Conservation (phyloP, 176 grass and related monocot species). For the Pharus latifolius region DNA sequence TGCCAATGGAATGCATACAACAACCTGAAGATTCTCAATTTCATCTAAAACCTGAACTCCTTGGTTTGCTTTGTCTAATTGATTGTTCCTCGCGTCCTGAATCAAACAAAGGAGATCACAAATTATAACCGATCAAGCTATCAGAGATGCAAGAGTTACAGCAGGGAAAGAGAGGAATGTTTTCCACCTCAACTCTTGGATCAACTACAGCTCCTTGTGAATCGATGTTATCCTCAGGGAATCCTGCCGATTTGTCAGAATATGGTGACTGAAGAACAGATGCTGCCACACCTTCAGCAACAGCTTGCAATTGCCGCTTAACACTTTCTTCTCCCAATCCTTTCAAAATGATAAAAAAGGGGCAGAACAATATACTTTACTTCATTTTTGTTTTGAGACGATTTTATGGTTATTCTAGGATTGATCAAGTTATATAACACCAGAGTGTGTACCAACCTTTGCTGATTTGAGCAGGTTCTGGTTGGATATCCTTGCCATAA, state of each 20-base stretch:
- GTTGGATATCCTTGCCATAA: slow-evolving; percentile 38
- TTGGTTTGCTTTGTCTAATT: slow-evolving; percentile 51
- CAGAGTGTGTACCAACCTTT: slow-evolving; percentile 50
- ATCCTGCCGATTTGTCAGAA: slow-evolving; percentile 29
- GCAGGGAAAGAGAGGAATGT: not conserved
- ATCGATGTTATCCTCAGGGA: slow-evolving; percentile 21
- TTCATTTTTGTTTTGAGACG: slow-evolving; percentile 1
- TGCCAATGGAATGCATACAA: not conserved
- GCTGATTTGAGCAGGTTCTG: slow-evolving; percentile 41
- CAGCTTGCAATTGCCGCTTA: slow-evolving; percentile 72
- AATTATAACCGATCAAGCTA: not conserved
- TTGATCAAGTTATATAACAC: not conserved
- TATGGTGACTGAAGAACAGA: slow-evolving; percentile 57
- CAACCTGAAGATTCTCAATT: slow-evolving; percentile 60
- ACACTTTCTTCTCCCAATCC: slow-evolving; percentile 60
- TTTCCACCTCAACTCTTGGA: slow-evolving; percentile 59
- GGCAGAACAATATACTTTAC: not conserved
- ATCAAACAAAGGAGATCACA: not conserved
- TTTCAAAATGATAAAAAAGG: slow-evolving; percentile 3
- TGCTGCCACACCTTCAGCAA: slow-evolving; percentile 83
- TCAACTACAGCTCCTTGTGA: slow-evolving; percentile 25
- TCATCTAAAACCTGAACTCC: slow-evolving; percentile 47
- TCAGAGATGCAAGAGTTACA: not conserved
- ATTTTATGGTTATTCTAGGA: not conserved
- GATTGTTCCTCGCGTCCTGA: slow-evolving; percentile 41